Evolutionary conservation across 75 land plant genomes (phyloP), one percentile per base, ranked within the genome.

Genomic region (Pinus taeda): DNA sequence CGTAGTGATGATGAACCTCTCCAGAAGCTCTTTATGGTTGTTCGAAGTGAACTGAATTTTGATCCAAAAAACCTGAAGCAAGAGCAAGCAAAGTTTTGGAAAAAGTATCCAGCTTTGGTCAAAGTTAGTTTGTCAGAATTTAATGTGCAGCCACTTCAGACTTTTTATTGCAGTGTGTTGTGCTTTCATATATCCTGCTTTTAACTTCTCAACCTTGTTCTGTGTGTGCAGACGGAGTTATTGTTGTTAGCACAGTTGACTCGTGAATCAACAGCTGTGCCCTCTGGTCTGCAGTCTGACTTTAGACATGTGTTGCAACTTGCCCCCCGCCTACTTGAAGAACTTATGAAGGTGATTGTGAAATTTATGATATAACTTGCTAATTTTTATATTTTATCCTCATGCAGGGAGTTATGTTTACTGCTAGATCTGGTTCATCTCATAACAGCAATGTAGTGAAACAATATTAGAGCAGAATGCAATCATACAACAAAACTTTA

Each of bases 61-160:
- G 98, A 96, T 78, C 85, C 92, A 37, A 96, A 94, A 74, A 96
- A 90, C 79, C 89, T 94, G 58, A 89, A 83, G 79, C 91, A 92
- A 81, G 99, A 96, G 78, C 95, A 96, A 77, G 95, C 92, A 26
- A 96, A 96, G 83, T 96, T 94, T 83, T 94, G 97, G 99, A 94
- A 92, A 85, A 87, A 86, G 76, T 95, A 96, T 75, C 99, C 99
- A 30, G 87, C 98, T 15, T 49, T 92, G 73, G 91, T 94, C 15
- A 96, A 96, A 92, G 99, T 93, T 58, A 77, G 57, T 53, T 45
- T 58, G 24, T 36, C 56, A 75, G 24, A 58, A 72, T 59, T 75
- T 30, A 18, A 59, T 76, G 53, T 81, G 42, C 59, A 18, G 29
- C 15, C 7, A 30, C 33, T 64, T 73, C 18, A 4, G 9, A 36